Conservation (phyloP, 805 yeast genomes). For the Limtongozyma cylindracea region DNA sequence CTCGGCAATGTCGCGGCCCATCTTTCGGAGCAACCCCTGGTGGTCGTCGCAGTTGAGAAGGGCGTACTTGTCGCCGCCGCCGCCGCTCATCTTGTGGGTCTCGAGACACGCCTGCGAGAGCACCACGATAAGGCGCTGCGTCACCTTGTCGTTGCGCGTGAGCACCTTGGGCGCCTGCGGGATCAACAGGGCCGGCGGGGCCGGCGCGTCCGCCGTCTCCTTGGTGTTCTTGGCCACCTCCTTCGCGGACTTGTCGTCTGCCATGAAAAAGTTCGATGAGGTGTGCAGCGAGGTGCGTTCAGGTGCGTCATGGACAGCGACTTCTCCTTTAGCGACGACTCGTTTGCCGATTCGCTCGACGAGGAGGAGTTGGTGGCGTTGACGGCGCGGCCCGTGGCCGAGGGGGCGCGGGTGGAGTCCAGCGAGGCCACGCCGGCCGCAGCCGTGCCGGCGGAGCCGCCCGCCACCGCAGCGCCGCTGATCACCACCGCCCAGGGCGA, state of each 20-base stretch:
- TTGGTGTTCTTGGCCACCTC: neutral
- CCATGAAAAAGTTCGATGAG: too few species aligned
- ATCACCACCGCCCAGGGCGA: slow-evolving; percentile 37
- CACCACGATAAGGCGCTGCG: slow-evolving; percentile 83
- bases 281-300: too few species aligned
- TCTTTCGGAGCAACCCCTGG: slow-evolving; percentile 80
- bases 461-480: neutral
- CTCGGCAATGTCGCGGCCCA: slow-evolving; percentile 94
- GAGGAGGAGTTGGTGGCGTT: too few species aligned
- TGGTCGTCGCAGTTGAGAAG: slow-evolving; percentile 94
- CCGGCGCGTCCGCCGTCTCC: slow-evolving; percentile 1
- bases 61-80: slow-evolving; percentile 75
- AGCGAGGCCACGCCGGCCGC: too few species aligned
- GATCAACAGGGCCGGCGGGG: slow-evolving; percentile 38
- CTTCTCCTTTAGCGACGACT: too few species aligned
- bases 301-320: too few species aligned
- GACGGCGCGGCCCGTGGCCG: too few species aligned
- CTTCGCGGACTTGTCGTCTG: too few species aligned
- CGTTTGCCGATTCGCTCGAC: too few species aligned
- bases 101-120: slow-evolving; percentile 88
- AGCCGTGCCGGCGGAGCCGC: too few species aligned
- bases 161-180: slow-evolving; percentile 73
- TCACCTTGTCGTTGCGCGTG: slow-evolving; percentile 61
- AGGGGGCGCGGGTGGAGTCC: too few species aligned
- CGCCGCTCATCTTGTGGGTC: slow-evolving; percentile 69